A percentile compares a stretch with the other conserved stretches of the same genome.
phyloP scores from a whole-genome alignment of 148 eudicot species.

The Camellia sinensis region DNA sequence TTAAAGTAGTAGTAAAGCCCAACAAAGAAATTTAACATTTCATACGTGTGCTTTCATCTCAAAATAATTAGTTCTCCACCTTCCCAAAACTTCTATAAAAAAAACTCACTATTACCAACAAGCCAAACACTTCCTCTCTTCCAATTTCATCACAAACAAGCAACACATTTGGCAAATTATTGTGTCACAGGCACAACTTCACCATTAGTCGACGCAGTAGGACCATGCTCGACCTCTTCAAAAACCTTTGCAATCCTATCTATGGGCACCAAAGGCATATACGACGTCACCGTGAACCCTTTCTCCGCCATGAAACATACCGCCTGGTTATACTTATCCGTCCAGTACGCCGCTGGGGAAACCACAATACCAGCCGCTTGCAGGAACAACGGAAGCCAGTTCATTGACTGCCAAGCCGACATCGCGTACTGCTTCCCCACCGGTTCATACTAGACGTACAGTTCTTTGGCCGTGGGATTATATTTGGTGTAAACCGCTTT shows the following conservation, averaged over 20 bases:
- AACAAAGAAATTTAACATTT: too few relatives aligned
- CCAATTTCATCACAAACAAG: neutral
- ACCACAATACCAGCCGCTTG: constrained; percentile 51
- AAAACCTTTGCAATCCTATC: constrained; percentile 65
- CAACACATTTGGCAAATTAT: neutral
- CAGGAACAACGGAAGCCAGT: constrained; percentile 54
- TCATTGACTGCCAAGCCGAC: constrained; percentile 49
- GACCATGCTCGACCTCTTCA: constrained; percentile 23
- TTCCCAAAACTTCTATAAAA: too few relatives aligned
- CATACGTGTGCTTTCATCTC: too few relatives aligned
- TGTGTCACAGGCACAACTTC: constrained; percentile 5
- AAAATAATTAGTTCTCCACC: too few relatives aligned
- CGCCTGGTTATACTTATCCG: constrained; percentile 56
- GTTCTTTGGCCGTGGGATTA: constrained; percentile 55
- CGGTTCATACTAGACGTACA: constrained; percentile 59
- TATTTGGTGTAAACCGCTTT: constrained; percentile 42
- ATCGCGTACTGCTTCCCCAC: constrained; percentile 60
- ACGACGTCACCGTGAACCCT: constrained; percentile 37
- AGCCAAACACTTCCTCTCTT: too few relatives aligned
- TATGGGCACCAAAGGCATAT: constrained; percentile 58
- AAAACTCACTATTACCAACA: too few relatives aligned
- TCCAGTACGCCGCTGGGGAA: constrained; percentile 58
- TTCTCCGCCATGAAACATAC: constrained; percentile 38
- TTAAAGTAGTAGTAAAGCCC: too few relatives aligned
- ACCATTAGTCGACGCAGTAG: constrained; percentile 9